Percentiles rank a stretch among this genome's conserved stretches.
These are phyloP conservation scores for Phytopythium cucurbitacearum DNA, from an alignment of 352 stramenopile genomes.

Conservation along the genomic window DNA sequence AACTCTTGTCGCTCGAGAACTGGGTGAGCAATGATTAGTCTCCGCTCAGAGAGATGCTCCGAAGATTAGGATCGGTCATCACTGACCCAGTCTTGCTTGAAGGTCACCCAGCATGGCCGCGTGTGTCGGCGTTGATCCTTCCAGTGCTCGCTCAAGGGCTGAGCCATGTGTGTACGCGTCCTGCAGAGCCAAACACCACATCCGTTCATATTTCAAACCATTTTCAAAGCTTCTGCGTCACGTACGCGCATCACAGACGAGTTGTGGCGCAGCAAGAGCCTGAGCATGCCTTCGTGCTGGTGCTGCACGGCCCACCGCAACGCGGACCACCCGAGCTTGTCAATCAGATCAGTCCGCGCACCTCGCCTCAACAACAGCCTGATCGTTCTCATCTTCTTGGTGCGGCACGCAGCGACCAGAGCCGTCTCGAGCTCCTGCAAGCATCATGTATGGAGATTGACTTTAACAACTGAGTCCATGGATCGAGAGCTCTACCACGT, in stretches of 20 bases:
- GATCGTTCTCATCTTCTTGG: constrained; percentile 27
- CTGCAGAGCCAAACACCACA: constrained; percentile 1
- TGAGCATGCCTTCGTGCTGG: constrained; percentile 25
- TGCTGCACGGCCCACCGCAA: constrained; percentile 47
- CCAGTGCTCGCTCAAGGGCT: constrained; percentile 35
- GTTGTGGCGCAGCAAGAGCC: constrained; percentile 31
- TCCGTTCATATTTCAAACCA: constrained; percentile 1
- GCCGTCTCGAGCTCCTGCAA: constrained; percentile 44
- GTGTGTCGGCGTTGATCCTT: constrained; percentile 25
- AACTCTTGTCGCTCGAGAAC: constrained; percentile 32
- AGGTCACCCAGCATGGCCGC: constrained; percentile 32
- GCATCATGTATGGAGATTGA: not conserved
- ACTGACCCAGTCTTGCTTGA: constrained; percentile 35
- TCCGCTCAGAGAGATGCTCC: not conserved
- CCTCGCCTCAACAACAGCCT: constrained; percentile 41
- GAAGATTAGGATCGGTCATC: not conserved
- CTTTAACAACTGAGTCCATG: too few relatives aligned
- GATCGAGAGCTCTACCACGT: not conserved
- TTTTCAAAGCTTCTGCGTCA: not conserved
- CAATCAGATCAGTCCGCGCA: constrained; percentile 32
- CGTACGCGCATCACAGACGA: constrained; percentile 34
- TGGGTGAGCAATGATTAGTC: constrained; percentile 8
- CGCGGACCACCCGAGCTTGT: constrained; percentile 38
- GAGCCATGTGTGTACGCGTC: constrained; percentile 47
- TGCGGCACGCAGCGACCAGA: constrained; percentile 45